These are phyloP conservation scores for Triticum urartu DNA, from an alignment of 176 grass and related monocot species.

Conservation along the genomic window DNA sequence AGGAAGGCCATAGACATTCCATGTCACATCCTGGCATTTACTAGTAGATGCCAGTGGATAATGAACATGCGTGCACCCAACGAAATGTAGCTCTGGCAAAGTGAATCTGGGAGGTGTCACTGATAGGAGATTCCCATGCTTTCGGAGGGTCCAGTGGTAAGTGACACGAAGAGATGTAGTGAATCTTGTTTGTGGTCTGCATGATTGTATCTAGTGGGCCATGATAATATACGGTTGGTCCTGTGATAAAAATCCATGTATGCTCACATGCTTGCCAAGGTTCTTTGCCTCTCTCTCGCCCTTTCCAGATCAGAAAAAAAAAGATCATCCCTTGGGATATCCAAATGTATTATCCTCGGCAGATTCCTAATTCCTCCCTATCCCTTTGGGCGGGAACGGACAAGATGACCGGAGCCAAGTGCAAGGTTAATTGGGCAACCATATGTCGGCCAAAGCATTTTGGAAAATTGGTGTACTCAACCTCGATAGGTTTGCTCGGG, in stretches of 20 bases:
- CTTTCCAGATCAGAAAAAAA: conserved; percentile 4
- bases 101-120: background rate
- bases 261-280: background rate
- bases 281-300: background rate
- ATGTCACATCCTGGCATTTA: background rate
- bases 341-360: background rate
- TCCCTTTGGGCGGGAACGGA: background rate
- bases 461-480: no score
- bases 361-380: conserved; percentile 45
- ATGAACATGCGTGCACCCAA: conserved; percentile 15
- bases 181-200: background rate
- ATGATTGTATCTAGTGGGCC: background rate
- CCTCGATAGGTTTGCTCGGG: no score
- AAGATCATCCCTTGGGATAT: conserved; percentile 15
- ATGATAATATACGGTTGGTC: background rate
- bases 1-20: background rate
- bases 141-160: background rate
- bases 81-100: background rate
- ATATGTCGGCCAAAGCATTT: no score
- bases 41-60: conserved; percentile 24
- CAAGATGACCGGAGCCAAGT: no score
- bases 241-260: conserved; percentile 28
- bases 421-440: no score
- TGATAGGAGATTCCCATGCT: background rate
- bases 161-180: background rate